Base-by-base conservation (phyloP, 2,329 filamentous ascomycete species). In the Chrysosporium keratinophilum region DNA sequence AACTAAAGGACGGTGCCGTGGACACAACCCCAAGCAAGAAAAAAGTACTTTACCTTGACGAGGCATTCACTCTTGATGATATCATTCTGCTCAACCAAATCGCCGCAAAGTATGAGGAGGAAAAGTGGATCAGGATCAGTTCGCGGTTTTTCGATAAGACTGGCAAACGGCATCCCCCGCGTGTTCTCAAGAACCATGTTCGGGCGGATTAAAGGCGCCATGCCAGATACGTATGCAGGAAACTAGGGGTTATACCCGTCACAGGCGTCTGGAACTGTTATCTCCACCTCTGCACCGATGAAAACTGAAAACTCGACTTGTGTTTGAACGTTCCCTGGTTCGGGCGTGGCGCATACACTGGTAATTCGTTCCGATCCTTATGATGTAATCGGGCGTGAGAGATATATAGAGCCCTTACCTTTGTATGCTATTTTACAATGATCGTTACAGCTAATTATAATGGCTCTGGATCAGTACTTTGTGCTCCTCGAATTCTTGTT, bases 111-210 rank as follows among this genome's bases (percentile, higher is more conserved):
- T 76, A 76, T 58, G 63, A 70, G 51, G 62, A 65, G 34, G 62
- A 69, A 58, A 69, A 71, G 41, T 79, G 76, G 76, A 57, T 72
- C 12, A 63, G 71, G 4, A 65, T 79, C 1, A 71, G 73, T 45
- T 71, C 69, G 50, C 64, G 66, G 20, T 78, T 78, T 65, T 71
- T 66, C 52, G 74, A 77, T 52, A 70, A 70, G 63, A 79, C 75
- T 1, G 76, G 76, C 1, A 66, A 74, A 40, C 63, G 66, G 2
- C 59, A 78, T 23, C 66, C 70, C 57, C 67, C 72, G 0, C 67
- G 73, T 2, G 67, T 73, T 51, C 63, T 62, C 14, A 64, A 59
- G 54, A 57, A 60, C 39, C 54, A 57, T 28, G 54, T 61, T 45
- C 44, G 55, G 42, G 10, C 10, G 17, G 50, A 52, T 15, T 52